Base-by-base conservation (phyloP, 2,329 filamentous ascomycete genomes). In the Pseudofabraea citricarpa region DNA sequence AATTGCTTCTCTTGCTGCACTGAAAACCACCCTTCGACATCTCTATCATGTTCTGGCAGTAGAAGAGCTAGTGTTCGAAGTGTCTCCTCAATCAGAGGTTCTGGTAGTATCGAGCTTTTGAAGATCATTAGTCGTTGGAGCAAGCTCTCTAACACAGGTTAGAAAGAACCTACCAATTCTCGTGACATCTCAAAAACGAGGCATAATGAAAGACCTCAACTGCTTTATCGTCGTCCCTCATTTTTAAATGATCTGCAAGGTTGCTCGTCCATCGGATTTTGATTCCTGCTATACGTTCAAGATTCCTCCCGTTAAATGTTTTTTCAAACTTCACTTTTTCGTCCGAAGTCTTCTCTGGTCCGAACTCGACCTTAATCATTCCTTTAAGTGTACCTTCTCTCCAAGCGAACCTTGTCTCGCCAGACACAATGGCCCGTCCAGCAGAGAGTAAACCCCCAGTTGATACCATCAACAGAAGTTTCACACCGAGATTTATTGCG, bases 201-300 rank as follows among this genome's bases (percentile, higher is more conserved):
- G 59, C 63, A 43, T 68, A 61, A 44, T 70, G 63, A 26, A 71
- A 72, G 2, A 73, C 55, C 6, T 56, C 46, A 0, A 71, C 48
- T 6, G 50, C 63, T 1, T 51, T 64, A 40, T 70, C 65, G 15
- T 64, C 59, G 7, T 69, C 59, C 0, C 47, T 57, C 27, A 71
- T 39, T 2, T 57, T 58, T 2, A 71, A 54, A 45, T 71, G 68
- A 38, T 70, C 65, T 0, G 60, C 51, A 3, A 72, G 44, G 32
- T 71, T 69, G 21, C 57, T 53, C 0, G 67, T 72, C 46, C 32
- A 49, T 16, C 18, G 10, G 12, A 49, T 43, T 18, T 40, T 10
- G 13, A 41, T 23, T 6, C 32, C 26, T 22, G 43, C 40, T 9
- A 44, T 43, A 10, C 22, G 18, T 3, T 24, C 22, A 12, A 39